These are phyloP conservation scores for Eucalyptus rudis DNA, from an alignment of 345 rosid genomes.

Conservation along the genomic window DNA sequence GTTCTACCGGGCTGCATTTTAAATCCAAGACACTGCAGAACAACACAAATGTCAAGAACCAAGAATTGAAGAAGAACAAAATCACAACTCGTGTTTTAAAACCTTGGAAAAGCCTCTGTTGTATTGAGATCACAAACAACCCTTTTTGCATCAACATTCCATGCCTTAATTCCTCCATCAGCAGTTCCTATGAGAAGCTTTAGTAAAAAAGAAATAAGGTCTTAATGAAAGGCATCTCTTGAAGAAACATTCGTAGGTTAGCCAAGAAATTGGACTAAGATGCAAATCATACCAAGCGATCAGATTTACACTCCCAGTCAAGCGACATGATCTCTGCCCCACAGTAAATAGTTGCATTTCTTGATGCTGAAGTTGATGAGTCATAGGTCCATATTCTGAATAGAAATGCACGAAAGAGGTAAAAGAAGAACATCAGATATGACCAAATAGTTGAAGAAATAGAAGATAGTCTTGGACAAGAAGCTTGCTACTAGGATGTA, in stretches of 20 bases:
- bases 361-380: conserved; percentile 49
- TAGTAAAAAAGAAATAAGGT: conserved; percentile 6
- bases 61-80: not conserved
- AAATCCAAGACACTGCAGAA: conserved; percentile 53
- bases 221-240: not conserved
- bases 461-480: not conserved
- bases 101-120: conserved; percentile 51
- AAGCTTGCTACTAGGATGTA: not conserved
- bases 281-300: conserved; percentile 44
- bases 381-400: conserved; percentile 69
- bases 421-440: not conserved
- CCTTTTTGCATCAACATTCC: conserved; percentile 77
- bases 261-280: not conserved
- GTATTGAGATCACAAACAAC: conserved; percentile 69
- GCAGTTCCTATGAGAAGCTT: conserved; percentile 79
- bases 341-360: conserved; percentile 75
- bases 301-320: conserved; percentile 78
- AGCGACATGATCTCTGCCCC: conserved; percentile 65
- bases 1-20: conserved; percentile 74
- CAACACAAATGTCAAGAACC: not conserved
- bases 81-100: not conserved
- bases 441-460: not conserved
- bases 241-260: not conserved
- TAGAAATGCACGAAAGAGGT: not conserved
- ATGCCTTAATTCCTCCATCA: conserved; percentile 69